Evolutionary conservation across 345 rosid genomes (phyloP), one percentile per base, ranked within the genome.

Genomic region (Camelina neglecta): DNA sequence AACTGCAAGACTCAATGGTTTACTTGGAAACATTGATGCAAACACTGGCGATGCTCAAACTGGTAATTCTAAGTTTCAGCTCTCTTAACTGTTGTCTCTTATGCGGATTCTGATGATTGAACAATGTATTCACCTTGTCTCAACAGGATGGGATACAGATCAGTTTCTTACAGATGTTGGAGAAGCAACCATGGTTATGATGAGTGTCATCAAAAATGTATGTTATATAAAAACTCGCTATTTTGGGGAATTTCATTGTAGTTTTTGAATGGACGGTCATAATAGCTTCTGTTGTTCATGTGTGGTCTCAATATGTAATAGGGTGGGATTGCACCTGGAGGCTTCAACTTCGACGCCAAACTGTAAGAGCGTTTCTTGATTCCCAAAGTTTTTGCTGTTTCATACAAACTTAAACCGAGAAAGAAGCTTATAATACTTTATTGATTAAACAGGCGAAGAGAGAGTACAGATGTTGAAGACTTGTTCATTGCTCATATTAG

Each of bases 311-410:
- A 33, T 59, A 57, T 67, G 36, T 68, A 24, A 53, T 79, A 87
- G 99, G 98, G 91, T 77, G 98, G 99, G 41, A 59, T 95, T 75
- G 90, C 96, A 18, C 98, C 99, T 3, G 99, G 99, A 70, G 99
- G 99, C 33, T 90, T 92, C 88, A 89, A 95, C 84, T 95, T 95
- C 35, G 99, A 95, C 72, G 98, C 99, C 33, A 95, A 95, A 88
- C 73, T 92, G 96, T 95, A 48, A 81, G 90, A 59, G 31, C 64
- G 20, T 31, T 76, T 60, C 58, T 31, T 70, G 63, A 9, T 58
- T 47, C 20, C 44, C 9, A 10, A 50, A 15, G 45, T 50, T 55
- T 55, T 33, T 65, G 1, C 6, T 20, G 41, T 20, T 65, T 57
- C 38, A 44, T 33, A 16, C 58, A 54, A 9, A 5, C 16, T 24